A percentile compares a stretch with the other conserved stretches of the same genome.
phyloP scores from a whole-genome alignment of 2,329 filamentous ascomycete species.

The Ceratocystis cacaofunesta region DNA sequence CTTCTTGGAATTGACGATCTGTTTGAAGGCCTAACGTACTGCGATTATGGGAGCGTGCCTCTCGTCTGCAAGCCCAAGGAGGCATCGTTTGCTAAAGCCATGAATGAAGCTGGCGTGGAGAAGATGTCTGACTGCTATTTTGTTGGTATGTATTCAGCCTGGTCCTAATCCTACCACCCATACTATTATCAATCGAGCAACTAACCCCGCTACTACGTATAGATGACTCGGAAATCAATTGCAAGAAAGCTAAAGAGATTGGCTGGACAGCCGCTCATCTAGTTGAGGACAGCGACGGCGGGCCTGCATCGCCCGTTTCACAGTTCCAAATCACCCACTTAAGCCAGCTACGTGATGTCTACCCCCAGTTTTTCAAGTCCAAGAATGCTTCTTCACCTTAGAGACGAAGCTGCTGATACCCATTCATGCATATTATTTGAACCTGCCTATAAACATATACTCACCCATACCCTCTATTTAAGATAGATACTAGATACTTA shows the following conservation, averaged over 20 bases:
- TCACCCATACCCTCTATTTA: background rate
- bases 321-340: conserved; percentile 63
- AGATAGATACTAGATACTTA: background rate
- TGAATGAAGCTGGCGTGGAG: conserved; percentile 63
- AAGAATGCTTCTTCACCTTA: conserved; percentile 5
- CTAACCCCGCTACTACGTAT: background rate
- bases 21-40: conserved; percentile 91
- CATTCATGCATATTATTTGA: background rate
- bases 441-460: background rate
- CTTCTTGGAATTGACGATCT: conserved; percentile 71
- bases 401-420: background rate
- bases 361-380: conserved; percentile 73
- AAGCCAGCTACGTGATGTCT: conserved; percentile 58
- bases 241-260: conserved; percentile 55
- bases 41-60: conserved; percentile 62
- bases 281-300: conserved; percentile 56
- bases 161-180: background rate
- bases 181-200: background rate
- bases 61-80: conserved; percentile 77
- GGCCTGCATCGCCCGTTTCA: conserved; percentile 49
- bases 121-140: conserved; percentile 68
- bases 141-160: conserved; percentile 52
- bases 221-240: conserved; percentile 85
- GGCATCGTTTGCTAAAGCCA: conserved; percentile 77
- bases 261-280: conserved; percentile 83